Evolutionary conservation across 108 stramenopile species (phyloP), one percentile per base, ranked within the genome.

Genomic region (Schizochytrium sp.): DNA sequence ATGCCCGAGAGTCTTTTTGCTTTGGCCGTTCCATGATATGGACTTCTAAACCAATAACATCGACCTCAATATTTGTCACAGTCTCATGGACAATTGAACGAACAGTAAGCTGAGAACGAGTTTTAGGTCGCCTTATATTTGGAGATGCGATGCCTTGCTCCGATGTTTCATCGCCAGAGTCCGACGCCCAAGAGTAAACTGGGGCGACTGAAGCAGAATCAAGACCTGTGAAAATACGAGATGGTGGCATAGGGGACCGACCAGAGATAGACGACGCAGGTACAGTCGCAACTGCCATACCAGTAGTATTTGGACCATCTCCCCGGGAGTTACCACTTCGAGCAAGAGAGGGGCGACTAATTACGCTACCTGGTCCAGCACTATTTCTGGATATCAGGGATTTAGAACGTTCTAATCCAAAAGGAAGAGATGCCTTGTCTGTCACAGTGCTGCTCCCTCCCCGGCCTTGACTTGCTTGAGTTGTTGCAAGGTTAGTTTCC

Each of bases 351-450:
- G 64, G 64, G 5, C 64, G 64, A 15, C 64, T 69, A 8, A 69
- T 44, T 8, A 69, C 64, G 64, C 64, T 69, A 8, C 64, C 64
- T 7, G 64, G 64, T 69, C 64, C 64, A 44, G 19, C 64, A 44
- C 64, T 69, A 44, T 15, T 69, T 44, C 64, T 38, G 19, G 64
- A 69, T 44, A 69, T 44, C 2, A 69, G 64, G 28, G 64, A 69
- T 44, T 38, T 69, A 2, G 64, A 38, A 7, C 64, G 64, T 7
- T 69, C 64, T 7, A 69, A 69, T 7, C 10, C 40, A 38, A 44
- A 38, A 0, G 64, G 64, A 12, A 69, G 10, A 28, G 64, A 8
- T 5, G 64, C 44, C 15, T 69, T 69, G 19, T 69, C 64, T 69
- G 64, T 69, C 42, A 69, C 64, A 0, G 64, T 69, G 64, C 64